Evolutionary conservation across 352 stramenopile species (phyloP).

Genomic region (Globisporangium spinosum): DNA sequence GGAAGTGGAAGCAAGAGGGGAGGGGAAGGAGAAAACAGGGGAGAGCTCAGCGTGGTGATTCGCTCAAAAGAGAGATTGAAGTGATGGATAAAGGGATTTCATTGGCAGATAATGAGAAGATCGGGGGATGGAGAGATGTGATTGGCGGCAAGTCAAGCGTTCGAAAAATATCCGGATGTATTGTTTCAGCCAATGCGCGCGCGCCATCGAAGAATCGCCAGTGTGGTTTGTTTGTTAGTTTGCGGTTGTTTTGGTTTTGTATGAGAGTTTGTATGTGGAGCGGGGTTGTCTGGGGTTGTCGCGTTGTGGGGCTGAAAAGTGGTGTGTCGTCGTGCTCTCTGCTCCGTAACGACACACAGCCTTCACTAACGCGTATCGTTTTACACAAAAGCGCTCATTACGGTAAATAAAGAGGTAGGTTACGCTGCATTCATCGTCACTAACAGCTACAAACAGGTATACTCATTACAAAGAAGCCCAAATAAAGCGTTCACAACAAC

Average conservation of each 20-base stretch:
- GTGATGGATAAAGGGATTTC: no score
- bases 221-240: not conserved
- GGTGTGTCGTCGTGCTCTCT: not conserved
- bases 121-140: not conserved
- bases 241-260: not conserved
- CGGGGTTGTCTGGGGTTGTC: not conserved
- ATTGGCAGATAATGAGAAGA: constrained; percentile 7
- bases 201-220: constrained; percentile 11
- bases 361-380: not conserved
- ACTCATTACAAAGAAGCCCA: not conserved
- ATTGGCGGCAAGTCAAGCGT: not conserved
- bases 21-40: not conserved
- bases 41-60: not conserved
- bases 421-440: not conserved
- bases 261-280: not conserved
- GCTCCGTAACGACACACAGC: not conserved
- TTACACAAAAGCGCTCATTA: not conserved
- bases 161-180: constrained; percentile 7
- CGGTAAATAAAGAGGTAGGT: not conserved
- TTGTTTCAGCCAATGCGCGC: constrained; percentile 9
- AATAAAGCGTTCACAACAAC: not conserved
- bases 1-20: not conserved
- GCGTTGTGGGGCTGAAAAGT: not conserved
- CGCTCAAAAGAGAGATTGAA: not conserved
- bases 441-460: not conserved